Conservation (phyloP, 192 early-diverging fungal genomes). For the Backusella tuberculispora region DNA sequence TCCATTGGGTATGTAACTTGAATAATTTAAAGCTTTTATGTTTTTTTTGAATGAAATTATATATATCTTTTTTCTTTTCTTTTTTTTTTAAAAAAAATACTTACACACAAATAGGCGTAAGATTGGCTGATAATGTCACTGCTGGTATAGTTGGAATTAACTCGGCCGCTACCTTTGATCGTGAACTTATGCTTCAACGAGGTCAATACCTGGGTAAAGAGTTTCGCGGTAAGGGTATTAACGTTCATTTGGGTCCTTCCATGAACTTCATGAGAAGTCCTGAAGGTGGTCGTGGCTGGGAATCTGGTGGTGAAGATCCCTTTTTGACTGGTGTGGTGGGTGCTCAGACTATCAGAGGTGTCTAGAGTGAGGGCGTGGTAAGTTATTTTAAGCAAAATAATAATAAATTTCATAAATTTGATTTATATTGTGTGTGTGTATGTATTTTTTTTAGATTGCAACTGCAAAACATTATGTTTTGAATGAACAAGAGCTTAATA, state of each 20-base stretch:
- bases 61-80: no score
- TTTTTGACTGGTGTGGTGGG: constrained; percentile 25
- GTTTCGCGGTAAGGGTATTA: constrained; percentile 56
- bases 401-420: no score
- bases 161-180: constrained; percentile 64
- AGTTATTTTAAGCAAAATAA: neutral
- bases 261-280: constrained; percentile 30
- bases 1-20: constrained; percentile 13
- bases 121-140: constrained; percentile 50
- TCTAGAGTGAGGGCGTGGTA: constrained; percentile 31
- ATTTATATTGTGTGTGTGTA: no score
- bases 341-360: constrained; percentile 18
- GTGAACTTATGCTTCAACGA: constrained; percentile 47
- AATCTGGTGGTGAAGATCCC: constrained; percentile 34
- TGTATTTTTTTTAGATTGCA: neutral
- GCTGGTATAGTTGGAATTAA: constrained; percentile 56
- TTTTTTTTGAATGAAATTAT: no score
- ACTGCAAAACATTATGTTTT: constrained; percentile 27
- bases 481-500: constrained; percentile 35
- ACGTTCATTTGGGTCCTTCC: constrained; percentile 57
- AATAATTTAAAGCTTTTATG: neutral
- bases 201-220: constrained; percentile 56
- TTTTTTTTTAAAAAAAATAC: neutral
- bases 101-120: constrained; percentile 22
- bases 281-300: constrained; percentile 34